Evolutionary conservation across 2,329 filamentous ascomycete species (phyloP), one percentile per base, ranked within the genome.

Genomic region (Colletotrichum cereale): DNA sequence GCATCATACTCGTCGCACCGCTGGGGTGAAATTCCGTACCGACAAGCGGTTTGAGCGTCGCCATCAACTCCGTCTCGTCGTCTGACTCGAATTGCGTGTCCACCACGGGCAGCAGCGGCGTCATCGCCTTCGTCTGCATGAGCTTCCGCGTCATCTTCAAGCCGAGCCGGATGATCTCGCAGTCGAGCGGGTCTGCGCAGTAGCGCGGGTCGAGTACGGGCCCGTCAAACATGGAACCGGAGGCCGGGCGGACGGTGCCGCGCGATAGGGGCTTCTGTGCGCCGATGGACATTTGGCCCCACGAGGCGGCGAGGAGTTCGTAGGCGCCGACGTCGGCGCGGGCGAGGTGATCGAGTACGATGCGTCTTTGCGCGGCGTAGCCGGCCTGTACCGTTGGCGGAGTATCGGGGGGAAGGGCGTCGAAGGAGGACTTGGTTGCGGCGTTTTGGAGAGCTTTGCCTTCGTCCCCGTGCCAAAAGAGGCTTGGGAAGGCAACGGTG

Each of bases 1-100:
- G 84, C 62, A 86, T 78, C 85, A 87, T 86, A 5, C 84, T 79
- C 56, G 82, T 80, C 2, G 85, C 86, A 2, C 85, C 84, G n/a
- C 77, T 78, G 0, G 84, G 83, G 73, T 87, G 85, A 62, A 74
- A 81, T 66, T 80, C 79, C 8, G 80, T 80, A 83, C 70, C 70
- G 5, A 83, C 80, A 57, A 79, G 76, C 1, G 77, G 74, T 47
- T 77, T 85, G n/a, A 78, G 78, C 21, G 82, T 75, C 56, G 73
- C 74, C 10, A 76, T 77, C 52, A 74, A 64, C 50, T 78, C 78
- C 36, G 61, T 56, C 7, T 75, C 72, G 11, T 78, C 75, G 7
- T 68, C 24, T 40, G 66, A 56, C 16, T 71, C 69, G 34, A 78
- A 74, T 0, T 75, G 75, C 7, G 71, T n/a, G 21, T 74, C 75